Percentiles rank a stretch among this genome's conserved stretches.
phyloP scores from a whole-genome alignment of 371 early-diverging fungal genomes.

The Phascolomyces articulosus region DNA sequence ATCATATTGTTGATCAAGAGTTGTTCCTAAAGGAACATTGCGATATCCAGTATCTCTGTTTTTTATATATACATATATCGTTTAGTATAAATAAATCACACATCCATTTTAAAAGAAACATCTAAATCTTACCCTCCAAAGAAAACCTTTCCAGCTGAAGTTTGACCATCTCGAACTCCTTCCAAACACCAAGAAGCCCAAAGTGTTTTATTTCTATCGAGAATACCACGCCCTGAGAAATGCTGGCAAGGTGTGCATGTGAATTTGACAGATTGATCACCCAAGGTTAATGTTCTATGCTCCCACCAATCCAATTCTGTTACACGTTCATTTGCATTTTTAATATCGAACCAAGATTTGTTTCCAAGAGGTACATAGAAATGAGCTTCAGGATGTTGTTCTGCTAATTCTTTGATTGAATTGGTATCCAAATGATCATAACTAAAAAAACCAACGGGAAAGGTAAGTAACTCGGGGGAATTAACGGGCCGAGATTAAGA shows the following conservation, averaged over 20 bases:
- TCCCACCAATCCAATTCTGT: conserved; percentile 86
- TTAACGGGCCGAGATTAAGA: not conserved
- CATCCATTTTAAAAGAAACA: not conserved
- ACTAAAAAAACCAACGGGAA: too few species aligned
- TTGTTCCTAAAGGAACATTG: conserved; percentile 33
- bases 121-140: conserved; percentile 60
- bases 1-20: conserved; percentile 27
- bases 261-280: conserved; percentile 34
- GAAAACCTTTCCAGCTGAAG: conserved; percentile 51
- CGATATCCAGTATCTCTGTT: conserved; percentile 80
- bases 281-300: conserved; percentile 39
- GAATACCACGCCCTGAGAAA: conserved; percentile 66
- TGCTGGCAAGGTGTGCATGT: conserved; percentile 81
- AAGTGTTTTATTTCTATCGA: conserved; percentile 71
- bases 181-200: conserved; percentile 76
- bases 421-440: conserved; percentile 78
- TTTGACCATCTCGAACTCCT: conserved; percentile 35
- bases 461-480: too few species aligned
- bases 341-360: conserved; percentile 58
- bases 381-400: conserved; percentile 40
- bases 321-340: conserved; percentile 49
- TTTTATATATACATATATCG: not conserved
- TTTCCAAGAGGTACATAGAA: conserved; percentile 82
- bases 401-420: conserved; percentile 55
- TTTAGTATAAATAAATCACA: conserved; percentile 3